Conservation (phyloP, 2,329 filamentous ascomycete genomes). For the Calonectria montana region DNA sequence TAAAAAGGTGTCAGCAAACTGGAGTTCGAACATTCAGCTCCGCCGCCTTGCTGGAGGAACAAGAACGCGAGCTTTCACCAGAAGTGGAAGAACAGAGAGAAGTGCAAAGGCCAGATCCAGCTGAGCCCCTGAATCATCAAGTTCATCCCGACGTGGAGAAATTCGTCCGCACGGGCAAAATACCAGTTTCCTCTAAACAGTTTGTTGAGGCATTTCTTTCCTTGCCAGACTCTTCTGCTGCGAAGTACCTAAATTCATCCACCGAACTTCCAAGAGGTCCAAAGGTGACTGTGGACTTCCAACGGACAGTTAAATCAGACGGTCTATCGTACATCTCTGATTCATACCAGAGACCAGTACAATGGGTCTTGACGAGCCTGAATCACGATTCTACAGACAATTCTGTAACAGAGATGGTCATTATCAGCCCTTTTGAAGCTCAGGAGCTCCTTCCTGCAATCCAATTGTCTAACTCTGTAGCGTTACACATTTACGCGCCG, state of each 20-base stretch:
- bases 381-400: neutral
- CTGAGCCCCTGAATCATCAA: conserved; percentile 41
- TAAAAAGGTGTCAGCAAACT: conserved; percentile 11
- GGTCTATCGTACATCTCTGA: conserved; percentile 15
- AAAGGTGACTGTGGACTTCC: conserved; percentile 36
- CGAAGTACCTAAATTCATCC: neutral
- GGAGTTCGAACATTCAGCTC: conserved; percentile 2
- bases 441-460: conserved; percentile 60
- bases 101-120: conserved; percentile 56
- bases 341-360: conserved; percentile 38
- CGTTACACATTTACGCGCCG: conserved; percentile 64
- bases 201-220: neutral
- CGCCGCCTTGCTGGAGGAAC: conserved; percentile 67
- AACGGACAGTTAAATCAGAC: neutral
- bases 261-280: conserved; percentile 21
- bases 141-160: conserved; percentile 56
- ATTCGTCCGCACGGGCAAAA: conserved; percentile 43
- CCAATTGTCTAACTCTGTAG: conserved; percentile 44
- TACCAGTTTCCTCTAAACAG: neutral
- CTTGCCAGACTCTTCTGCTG: neutral
- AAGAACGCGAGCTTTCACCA: conserved; percentile 74
- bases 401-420: neutral
- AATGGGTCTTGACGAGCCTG: conserved; percentile 35
- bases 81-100: conserved; percentile 72
- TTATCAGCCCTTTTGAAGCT: conserved; percentile 71